Evolutionary conservation across 768 basidiomycete genomes (phyloP), one percentile per base, ranked within the genome.

Genomic region (Leccinum uliginosum): DNA sequence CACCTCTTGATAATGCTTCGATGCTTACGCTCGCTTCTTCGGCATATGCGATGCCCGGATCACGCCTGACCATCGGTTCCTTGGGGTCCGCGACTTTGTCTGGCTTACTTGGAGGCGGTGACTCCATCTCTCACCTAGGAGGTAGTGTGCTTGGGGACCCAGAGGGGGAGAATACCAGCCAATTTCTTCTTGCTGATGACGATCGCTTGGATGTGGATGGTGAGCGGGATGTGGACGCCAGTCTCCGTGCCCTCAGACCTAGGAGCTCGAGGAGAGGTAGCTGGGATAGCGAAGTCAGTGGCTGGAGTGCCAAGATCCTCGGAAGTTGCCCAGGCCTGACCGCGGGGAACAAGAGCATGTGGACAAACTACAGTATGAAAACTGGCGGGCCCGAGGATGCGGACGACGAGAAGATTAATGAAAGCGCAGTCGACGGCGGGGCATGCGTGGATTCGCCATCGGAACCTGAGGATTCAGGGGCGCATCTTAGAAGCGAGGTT

Each of bases 1-100:
- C 92, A 21, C 95, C 96, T 1, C 77, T 84, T 46, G 93, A 95
- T 66, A 94, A 98, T 67, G 96, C 96, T 2, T 94, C 91, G 2
- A 76, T 95, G 54, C 78, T 98, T 47, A 99, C 96, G 0, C 83
- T 99, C 11, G 96, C 96, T 12, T 94, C 92, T 24, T 95, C 93
- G 3, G 93, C 91, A 4, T 97, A 91, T 71, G 95, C 85, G 1
- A 75, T 87, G 52, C 84, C 87, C 15, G 82, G 80, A 19, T 76
- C 75, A 26, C 82, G 84, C 47, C 63, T 73, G 35, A 78, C 82
- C 35, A 67, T 75, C 19, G 76, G 77, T 21, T 72, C 74, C 8
- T 66, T 73, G 46, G 74, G 76, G 45, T 82, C 80, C 19, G 71
- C 73, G 5, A 70, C 78, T 44, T 71, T 83, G 32, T 84, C 79